phyloP scores from a whole-genome alignment of 768 basidiomycete species.

The Suillus clintonianus region DNA sequence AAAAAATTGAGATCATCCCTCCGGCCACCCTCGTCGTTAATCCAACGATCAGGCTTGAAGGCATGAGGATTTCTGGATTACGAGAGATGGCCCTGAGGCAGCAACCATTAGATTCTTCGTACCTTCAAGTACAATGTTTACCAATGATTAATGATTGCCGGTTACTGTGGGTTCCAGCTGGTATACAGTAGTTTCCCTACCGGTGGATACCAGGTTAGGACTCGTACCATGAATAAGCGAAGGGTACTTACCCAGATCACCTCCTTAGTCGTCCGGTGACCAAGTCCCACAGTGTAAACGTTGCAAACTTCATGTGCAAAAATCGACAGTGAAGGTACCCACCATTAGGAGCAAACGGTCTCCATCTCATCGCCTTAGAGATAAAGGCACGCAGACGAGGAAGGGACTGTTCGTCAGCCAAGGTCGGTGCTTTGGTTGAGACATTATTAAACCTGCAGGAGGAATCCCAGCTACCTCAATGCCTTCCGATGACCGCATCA shows the following conservation, averaged over 20 bases:
- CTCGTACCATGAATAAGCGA: too few relatives aligned
- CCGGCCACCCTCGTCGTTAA: conserved; percentile 43
- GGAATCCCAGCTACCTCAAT: conserved; percentile 19
- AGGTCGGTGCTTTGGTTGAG: conserved; percentile 27
- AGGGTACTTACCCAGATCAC: background rate
- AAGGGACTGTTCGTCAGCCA: conserved; percentile 28
- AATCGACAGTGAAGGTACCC: background rate
- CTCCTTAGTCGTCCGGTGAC: conserved; percentile 2
- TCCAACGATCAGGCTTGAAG: conserved; percentile 56
- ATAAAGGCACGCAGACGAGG: conserved; percentile 31
- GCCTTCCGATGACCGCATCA: conserved; percentile 30
- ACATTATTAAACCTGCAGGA: background rate
- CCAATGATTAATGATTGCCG: conserved; percentile 21
- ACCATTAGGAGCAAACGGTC: conserved; percentile 25
- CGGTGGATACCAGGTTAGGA: too few relatives aligned
- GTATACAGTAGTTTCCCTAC: conserved; percentile 18
- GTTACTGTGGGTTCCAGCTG: conserved; percentile 19
- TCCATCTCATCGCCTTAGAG: conserved; percentile 32
- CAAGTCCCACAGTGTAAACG: background rate
- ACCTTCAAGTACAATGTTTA: background rate
- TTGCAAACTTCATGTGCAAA: background rate
- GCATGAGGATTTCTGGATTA: conserved; percentile 48
- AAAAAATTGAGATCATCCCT: conserved; percentile 47
- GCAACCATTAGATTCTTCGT: background rate
- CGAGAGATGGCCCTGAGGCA: conserved; percentile 44